These are phyloP conservation scores for Cardamine chenopodiifolia DNA, from an alignment of 345 rosid species.

Conservation along the genomic window DNA sequence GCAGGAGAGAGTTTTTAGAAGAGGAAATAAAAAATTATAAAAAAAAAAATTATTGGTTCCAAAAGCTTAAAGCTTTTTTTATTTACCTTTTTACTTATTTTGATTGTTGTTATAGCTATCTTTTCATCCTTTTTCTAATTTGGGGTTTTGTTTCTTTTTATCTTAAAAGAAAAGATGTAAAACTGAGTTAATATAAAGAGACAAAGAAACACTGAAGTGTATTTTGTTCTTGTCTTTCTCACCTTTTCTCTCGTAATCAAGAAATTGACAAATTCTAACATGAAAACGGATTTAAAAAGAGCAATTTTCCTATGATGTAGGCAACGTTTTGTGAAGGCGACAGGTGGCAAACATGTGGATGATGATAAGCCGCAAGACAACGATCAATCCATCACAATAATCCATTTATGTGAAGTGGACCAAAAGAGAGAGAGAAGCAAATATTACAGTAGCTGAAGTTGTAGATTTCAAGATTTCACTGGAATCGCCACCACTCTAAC, in stretches of 20 bases:
- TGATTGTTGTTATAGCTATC: slow-evolving; percentile 42
- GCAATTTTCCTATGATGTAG: slow-evolving; percentile 41
- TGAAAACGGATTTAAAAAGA: slow-evolving; percentile 20
- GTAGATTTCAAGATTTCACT: slow-evolving; percentile 44
- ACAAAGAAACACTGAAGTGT: slow-evolving; percentile 42
- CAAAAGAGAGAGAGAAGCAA: slow-evolving; percentile 43
- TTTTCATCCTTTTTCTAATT: slow-evolving; percentile 43
- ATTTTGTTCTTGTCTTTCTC: slow-evolving; percentile 38
- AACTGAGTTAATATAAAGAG: slow-evolving; percentile 31
- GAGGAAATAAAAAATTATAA: slow-evolving; percentile 23
- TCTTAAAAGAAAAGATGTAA: slow-evolving; percentile 32
- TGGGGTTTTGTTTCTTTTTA: slow-evolving; percentile 35
- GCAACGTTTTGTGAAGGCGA: slow-evolving; percentile 34
- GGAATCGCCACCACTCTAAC: slow-evolving; percentile 23
- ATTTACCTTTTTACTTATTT: slow-evolving; percentile 35
- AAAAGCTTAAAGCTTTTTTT: slow-evolving; percentile 33
- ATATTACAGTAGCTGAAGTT: too few species aligned
- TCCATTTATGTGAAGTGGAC: slow-evolving; percentile 46
- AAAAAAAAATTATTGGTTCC: background rate
- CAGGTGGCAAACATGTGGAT: slow-evolving; percentile 42
- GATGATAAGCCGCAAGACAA: slow-evolving; percentile 41
- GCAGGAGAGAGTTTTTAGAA: slow-evolving; percentile 43
- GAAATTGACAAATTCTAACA: slow-evolving; percentile 37
- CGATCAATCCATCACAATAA: slow-evolving; percentile 33
- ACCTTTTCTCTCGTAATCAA: background rate